Evolutionary conservation across 306 rosid species (phyloP), one percentile per base, ranked within the genome.

Genomic region (Malus sieversii): DNA sequence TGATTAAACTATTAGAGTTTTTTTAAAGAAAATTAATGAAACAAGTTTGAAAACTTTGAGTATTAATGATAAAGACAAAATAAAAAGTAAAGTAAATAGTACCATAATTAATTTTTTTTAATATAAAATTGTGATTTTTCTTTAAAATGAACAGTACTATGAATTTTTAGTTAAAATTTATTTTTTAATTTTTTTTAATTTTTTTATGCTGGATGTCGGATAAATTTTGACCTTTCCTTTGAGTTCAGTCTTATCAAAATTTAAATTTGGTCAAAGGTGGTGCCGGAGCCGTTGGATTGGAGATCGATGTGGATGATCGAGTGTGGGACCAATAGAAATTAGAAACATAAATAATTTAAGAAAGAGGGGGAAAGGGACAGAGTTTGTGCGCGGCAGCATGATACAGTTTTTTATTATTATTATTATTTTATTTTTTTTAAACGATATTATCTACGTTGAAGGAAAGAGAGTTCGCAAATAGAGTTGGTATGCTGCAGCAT

Each of bases 401-500:
- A 35, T 35, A 6, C 40, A 35, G 40, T 35, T 6, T 35, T 1
- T 6, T 35, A 5, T 33, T 33, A 23, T 33, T 33, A 4, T 33
- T 33, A 0, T 30, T 3, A 3, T 3, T 35, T 6, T 35, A 5
- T 33, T 33, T 33, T 33, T 33, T 33, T 33, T 4, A 1, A 6
- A 35, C 8, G 8, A 35, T 35, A 35, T 35, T 35, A 35, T 6
- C 40, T 35, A 35, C 2, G 0, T 6, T 35, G 0, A 1, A 5
- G 18, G 6, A 48, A 48, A 33, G 1, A 33, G 1, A 46, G 16
- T 35, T 6, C 2, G 0, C 40, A 0, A 35, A 62, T 55, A 72
- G 57, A 53, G 48, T 84, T 69, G 79, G 63, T 77, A 77, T 72
- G 70, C 1, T 68, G 51, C 29, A 77, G 84, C 86, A 72, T 73